These are phyloP conservation scores for Phanerochaete carnosa DNA, from an alignment of 768 basidiomycete species.

Conservation along the genomic window DNA sequence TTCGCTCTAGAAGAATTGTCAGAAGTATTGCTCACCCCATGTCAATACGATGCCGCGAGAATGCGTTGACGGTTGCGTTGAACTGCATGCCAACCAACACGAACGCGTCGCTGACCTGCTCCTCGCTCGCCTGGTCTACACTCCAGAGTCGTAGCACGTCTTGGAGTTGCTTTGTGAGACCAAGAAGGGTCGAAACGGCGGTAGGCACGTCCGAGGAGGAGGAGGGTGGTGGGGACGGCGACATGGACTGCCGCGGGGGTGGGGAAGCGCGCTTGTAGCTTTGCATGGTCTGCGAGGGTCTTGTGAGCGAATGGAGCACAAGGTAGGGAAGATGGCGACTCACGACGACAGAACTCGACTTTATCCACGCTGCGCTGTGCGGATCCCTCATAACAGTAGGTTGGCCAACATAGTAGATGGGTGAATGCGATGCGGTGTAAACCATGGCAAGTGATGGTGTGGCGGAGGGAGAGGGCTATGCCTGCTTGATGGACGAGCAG, in stretches of 20 bases:
- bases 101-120: constrained; percentile 84
- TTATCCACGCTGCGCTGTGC: constrained; percentile 10
- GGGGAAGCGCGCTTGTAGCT: constrained; percentile 12
- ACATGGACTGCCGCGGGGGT: neutral
- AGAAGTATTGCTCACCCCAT: constrained; percentile 53
- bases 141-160: constrained; percentile 72
- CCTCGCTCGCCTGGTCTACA: constrained; percentile 50
- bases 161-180: constrained; percentile 81
- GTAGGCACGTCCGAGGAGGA: constrained; percentile 46
- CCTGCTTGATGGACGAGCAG: neutral
- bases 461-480: neutral
- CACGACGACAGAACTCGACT: constrained; percentile 11
- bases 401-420: constrained; percentile 12
- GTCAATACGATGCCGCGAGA: constrained; percentile 68
- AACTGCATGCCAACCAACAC: constrained; percentile 89
- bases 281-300: constrained; percentile 2
- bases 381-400: constrained; percentile 6
- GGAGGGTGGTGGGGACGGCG: constrained; percentile 11
- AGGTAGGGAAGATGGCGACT: neutral
- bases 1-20: neutral
- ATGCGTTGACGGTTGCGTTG: constrained; percentile 74
- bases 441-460: constrained; percentile 6
- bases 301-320: neutral
- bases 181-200: constrained; percentile 65
- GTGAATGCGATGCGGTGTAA: constrained; percentile 8